A percentile compares a stretch with the other conserved stretches of the same genome.
phyloP scores from a whole-genome alignment of 1,284 basidiomycete species.

The Neolentinus lepideus region DNA sequence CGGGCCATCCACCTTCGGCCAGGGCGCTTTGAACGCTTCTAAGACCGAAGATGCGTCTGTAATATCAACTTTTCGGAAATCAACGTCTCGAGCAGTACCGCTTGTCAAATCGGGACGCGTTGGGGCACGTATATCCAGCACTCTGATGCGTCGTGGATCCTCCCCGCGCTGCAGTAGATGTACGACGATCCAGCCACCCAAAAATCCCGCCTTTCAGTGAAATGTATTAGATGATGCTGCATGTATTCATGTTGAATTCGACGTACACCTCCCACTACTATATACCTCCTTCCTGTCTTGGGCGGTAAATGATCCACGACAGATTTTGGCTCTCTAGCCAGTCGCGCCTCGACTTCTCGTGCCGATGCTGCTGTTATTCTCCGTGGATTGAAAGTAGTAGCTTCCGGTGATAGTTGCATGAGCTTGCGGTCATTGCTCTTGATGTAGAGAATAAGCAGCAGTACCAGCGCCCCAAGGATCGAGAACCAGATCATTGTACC shows the following conservation, averaged over 20 bases:
- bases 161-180: constrained; percentile 64
- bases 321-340: constrained; percentile 26
- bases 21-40: constrained; percentile 56
- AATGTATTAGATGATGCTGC: background rate
- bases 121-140: constrained; percentile 58
- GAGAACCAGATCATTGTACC: background rate
- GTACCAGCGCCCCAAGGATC: background rate
- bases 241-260: background rate
- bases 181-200: constrained; percentile 70
- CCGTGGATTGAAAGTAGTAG: constrained; percentile 34
- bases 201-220: constrained; percentile 49
- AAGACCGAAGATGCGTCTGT: constrained; percentile 43
- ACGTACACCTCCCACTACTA: constrained; percentile 47
- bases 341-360: constrained; percentile 24
- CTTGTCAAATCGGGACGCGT: constrained; percentile 43
- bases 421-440: constrained; percentile 44
- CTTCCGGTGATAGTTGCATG: constrained; percentile 34
- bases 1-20: constrained; percentile 30
- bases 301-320: constrained; percentile 35
- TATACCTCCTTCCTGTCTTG: constrained; percentile 48
- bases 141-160: constrained; percentile 53
- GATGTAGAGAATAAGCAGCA: constrained; percentile 32
- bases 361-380: constrained; percentile 36
- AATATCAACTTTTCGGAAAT: constrained; percentile 54
- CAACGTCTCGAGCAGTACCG: constrained; percentile 39